A percentile compares a stretch with the other conserved stretches of the same genome.
Evolutionary conservation across 2,329 filamentous ascomycete genomes (phyloP).

Genomic region (Colletotrichum orchidophilum): DNA sequence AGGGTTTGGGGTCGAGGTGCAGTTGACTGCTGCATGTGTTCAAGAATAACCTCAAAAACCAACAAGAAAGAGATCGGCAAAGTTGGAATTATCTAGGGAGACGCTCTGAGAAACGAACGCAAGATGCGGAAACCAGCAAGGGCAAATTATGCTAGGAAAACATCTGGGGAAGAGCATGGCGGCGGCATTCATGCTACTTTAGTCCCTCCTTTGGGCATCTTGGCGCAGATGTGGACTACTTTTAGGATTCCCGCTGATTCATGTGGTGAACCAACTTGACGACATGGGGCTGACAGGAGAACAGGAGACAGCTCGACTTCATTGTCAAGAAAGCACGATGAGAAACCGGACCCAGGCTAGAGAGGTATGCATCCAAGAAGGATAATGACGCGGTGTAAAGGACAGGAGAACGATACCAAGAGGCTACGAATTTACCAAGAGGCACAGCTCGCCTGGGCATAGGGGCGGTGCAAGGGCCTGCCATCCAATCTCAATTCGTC

Average conservation of each 20-base stretch:
- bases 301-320: neutral
- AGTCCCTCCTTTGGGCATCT: conserved; percentile 4
- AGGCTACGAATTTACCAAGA: conserved; percentile 18
- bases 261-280: neutral
- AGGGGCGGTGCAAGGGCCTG: conserved; percentile 26
- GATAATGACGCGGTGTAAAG: conserved; percentile 18
- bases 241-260: neutral
- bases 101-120: neutral
- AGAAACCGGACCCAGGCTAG: neutral
- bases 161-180: conserved; percentile 25
- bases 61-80: neutral
- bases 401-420: neutral
- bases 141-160: conserved; percentile 1
- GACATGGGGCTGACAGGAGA: neutral
- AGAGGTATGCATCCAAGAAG: conserved; percentile 12
- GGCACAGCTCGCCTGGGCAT: conserved; percentile 28
- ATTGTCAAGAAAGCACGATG: too few species aligned
- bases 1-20: neutral
- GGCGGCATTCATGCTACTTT: conserved; percentile 18
- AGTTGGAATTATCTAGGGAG: neutral
- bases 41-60: neutral
- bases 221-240: conserved; percentile 10
- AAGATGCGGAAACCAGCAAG: conserved; percentile 3
- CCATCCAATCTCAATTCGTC: conserved; percentile 26
- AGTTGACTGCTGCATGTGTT: neutral